phyloP scores from a whole-genome alignment of 75 land plant genomes.

The Cryptomeria japonica region DNA sequence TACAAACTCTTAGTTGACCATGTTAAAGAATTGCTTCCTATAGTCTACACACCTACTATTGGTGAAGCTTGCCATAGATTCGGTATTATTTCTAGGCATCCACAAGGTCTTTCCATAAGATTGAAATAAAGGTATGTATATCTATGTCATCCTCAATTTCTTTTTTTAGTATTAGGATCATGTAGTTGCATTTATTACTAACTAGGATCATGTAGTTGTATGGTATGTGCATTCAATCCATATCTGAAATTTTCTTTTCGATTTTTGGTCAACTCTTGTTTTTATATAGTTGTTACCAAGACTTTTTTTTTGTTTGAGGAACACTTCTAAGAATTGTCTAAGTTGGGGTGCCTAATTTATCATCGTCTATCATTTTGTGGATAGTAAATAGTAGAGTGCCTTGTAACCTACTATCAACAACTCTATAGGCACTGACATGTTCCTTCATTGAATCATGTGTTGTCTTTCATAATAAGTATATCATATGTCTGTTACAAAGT shows the following conservation, averaged over 20 bases:
- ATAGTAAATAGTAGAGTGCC: not conserved
- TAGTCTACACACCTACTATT: conserved; percentile 47
- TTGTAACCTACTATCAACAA: too few species aligned
- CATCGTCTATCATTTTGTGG: not conserved
- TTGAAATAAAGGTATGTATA: conserved; percentile 26
- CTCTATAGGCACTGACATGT: not conserved
- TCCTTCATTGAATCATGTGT: not conserved
- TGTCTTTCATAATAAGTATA: conserved; percentile 1
- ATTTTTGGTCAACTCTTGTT: not conserved
- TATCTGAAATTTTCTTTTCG: not conserved
- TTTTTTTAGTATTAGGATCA: conserved; percentile 1
- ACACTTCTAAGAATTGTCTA: not conserved
- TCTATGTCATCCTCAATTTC: not conserved
- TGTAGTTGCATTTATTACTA: not conserved
- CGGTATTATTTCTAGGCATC: conserved; percentile 42
- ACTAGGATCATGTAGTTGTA: not conserved
- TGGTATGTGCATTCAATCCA: not conserved
- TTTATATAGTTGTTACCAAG: not conserved
- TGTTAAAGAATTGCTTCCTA: conserved; percentile 53
- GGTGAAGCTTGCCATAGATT: conserved; percentile 58
- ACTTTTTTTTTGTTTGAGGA: not conserved
- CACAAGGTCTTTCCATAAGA: conserved; percentile 48
- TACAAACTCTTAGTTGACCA: conserved; percentile 54
- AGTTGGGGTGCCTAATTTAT: not conserved
- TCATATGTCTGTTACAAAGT: not conserved